Percentiles rank a stretch among this genome's conserved stretches.
Evolutionary conservation across 108 stramenopile species (phyloP).

Genomic region (Nitzschia putrida): DNA sequence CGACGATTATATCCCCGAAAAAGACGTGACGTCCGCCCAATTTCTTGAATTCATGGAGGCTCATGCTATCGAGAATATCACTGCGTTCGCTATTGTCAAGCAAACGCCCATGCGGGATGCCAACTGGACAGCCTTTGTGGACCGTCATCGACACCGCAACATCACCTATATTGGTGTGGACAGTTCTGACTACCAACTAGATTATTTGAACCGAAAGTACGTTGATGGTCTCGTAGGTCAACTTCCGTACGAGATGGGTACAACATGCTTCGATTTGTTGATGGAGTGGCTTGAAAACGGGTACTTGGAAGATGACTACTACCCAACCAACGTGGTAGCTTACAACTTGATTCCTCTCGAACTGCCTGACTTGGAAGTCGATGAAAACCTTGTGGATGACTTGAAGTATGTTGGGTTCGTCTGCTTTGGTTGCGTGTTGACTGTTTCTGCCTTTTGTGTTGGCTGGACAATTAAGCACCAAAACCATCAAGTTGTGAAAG

Average conservation of each 20-base stretch:
- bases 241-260: slow-evolving; percentile 42
- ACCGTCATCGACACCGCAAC: slow-evolving; percentile 6
- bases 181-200: slow-evolving; percentile 4
- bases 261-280: slow-evolving; percentile 12
- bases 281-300: neutral
- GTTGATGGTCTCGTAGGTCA: slow-evolving; percentile 50
- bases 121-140: slow-evolving; percentile 25
- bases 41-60: slow-evolving; percentile 7
- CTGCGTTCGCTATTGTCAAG: slow-evolving; percentile 6
- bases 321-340: slow-evolving; percentile 14
- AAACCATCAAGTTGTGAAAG: slow-evolving; percentile 36
- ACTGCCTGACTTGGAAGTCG: slow-evolving; percentile 14
- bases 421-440: slow-evolving; percentile 4
- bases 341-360: slow-evolving; percentile 28
- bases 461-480: slow-evolving; percentile 32
- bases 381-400: slow-evolving; percentile 34
- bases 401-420: slow-evolving; percentile 20
- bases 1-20: neutral
- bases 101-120: slow-evolving; percentile 14
- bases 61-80: neutral
- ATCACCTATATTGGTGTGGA: slow-evolving; percentile 29
- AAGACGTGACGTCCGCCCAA: neutral
- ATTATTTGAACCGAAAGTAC: slow-evolving; percentile 17
- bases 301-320: neutral
- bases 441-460: neutral